Base-by-base conservation (phyloP, 176 grass and related monocot species). In the Oryza officinalis region DNA sequence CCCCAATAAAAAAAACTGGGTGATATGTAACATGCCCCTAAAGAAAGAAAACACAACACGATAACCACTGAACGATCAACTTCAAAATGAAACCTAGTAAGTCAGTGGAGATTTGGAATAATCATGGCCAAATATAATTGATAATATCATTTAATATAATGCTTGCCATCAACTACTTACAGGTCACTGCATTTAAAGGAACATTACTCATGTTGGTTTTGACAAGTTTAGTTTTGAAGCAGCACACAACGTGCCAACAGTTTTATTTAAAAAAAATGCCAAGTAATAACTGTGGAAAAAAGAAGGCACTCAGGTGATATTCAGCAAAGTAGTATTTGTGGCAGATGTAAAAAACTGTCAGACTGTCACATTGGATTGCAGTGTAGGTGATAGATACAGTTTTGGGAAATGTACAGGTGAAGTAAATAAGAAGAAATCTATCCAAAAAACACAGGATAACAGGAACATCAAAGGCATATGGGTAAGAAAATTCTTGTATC, bases 381-480 rank as follows among this genome's bases (percentile, higher is more conserved):
- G 38, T 40, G 45, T 2, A 65, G 13, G 59, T 18, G 41, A 65
- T 74, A 1, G 17, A 25, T 85, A 89, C 27, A 25, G 43, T 71
- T 83, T 30, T 17, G 12, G 15, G 35, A 65, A 25, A 10, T 40
- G 15, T 10, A 13, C 2, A 63, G 11, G 49, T 72, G 57, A 65
- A 44, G 43, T 83, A 86, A 85, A 20, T 76, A 4, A 64, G 14
- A 75, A 20, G 14, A 68, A 41, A 61, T 75, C n/a, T 31, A 80
- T 32, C 64, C 1, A 69, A 69, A 41, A 64, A 49, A 31, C 54
- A 63, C 0, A 40, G 8, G 1, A 78, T 35, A 20, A 50, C 32
- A 71, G 25, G 30, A 69, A 75, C 1, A 45, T 69, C 18, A 28
- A 63, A 65, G 30, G 17, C n/a, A 80, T 35, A 69, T 31, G n/a